Base-by-base conservation (phyloP, 192 early-diverging fungal genomes). In the Rhizophagus clarus region DNA sequence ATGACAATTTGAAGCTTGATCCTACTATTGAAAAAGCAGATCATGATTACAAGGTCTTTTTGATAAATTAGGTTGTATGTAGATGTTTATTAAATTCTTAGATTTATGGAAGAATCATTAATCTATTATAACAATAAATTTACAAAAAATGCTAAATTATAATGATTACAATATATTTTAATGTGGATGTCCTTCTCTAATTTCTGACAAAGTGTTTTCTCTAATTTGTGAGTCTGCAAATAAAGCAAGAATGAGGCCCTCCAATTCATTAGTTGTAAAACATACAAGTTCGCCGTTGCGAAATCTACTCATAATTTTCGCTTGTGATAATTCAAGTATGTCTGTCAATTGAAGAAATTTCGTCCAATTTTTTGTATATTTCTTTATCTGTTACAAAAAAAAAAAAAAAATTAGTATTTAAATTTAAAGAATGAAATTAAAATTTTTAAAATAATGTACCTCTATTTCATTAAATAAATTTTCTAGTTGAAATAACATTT, bases 171-270 rank as follows among this genome's bases (percentile, higher is more conserved):
- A 40, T 40, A 40, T 40, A 40, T 40, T 40, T 8, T 0, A 40
- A 40, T 40, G 37, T 40, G 84, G 84, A 29, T 83, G 82, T 2
- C 84, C 84, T 10, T 83, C 81, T 14, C 60, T 74, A 61, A 91
- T 91, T 80, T 91, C 90, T n/a, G 83, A 56, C 2, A 91, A 61
- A 71, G 85, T 88, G 28, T 75, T 72, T 37, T 85, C 80, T 28
- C 90, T 82, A 14, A 90, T 74, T 4, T 83, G 79, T 32, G 89
- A 87, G 56, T 90, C 88, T 3, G 89, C 88, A 81, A 91, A 91
- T 22, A 91, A 67, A 5, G 90, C 87, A 70, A 87, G 87, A 1
- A 91, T 26, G 2, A 91, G 77, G 12, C 82, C 72, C 20, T 82
- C 80, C n/a, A 91, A 79, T 67, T 91, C 89, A 2, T 76, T 62